These are phyloP conservation scores for Carex myosuroides DNA, from an alignment of 176 grass and related monocot species.

Conservation along the genomic window DNA sequence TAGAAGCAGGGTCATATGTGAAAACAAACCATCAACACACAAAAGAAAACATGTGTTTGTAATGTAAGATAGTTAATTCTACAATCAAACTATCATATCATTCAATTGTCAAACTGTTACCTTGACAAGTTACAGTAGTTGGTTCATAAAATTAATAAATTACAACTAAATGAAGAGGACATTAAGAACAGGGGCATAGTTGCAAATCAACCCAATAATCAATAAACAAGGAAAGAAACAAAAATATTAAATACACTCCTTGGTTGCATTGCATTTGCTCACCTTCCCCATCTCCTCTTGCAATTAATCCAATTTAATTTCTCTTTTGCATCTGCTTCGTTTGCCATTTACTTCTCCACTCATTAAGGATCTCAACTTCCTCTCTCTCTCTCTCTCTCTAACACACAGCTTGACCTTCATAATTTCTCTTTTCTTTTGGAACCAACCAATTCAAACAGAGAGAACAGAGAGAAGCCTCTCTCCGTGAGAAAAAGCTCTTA, in stretches of 20 bases:
- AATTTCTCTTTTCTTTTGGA: not conserved
- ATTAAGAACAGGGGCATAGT: not conserved
- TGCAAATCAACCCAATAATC: not conserved
- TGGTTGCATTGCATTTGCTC: conserved; percentile 11
- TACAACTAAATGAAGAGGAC: not conserved
- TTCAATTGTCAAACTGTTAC: not conserved
- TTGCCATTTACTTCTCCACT: conserved; percentile 21
- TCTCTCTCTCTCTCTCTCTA: not conserved
- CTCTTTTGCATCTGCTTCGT: conserved; percentile 6
- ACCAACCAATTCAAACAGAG: not conserved
- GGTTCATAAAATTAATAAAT: not conserved
- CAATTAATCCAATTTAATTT: conserved; percentile 21
- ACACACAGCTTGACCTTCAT: not conserved
- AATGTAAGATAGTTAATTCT: not conserved
- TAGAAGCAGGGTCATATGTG: not conserved
- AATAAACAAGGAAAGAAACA: conserved; percentile 14
- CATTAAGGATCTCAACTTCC: conserved; percentile 17
- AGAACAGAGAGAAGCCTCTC: not conserved
- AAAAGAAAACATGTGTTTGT: not conserved
- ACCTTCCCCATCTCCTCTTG: conserved; percentile 12
- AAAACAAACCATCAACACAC: not conserved
- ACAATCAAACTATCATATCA: not conserved
- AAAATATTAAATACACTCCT: conserved; percentile 16
- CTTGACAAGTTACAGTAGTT: not conserved
- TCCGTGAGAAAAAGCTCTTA: not conserved